These are phyloP conservation scores for Eragrostis curvula DNA, from an alignment of 176 grass and related monocot species.

Conservation along the genomic window DNA sequence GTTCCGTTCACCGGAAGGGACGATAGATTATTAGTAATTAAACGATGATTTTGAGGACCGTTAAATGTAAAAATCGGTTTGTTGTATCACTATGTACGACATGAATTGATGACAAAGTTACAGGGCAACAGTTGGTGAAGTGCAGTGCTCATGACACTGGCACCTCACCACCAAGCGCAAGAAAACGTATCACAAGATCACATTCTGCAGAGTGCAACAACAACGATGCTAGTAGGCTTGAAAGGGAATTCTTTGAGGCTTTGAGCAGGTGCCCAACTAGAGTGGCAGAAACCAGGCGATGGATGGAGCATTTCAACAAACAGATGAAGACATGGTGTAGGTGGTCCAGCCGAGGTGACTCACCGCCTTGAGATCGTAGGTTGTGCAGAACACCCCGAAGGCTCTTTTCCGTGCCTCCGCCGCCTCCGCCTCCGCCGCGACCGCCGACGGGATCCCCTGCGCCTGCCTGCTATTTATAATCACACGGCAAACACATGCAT, in stretches of 20 bases:
- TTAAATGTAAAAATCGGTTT: background rate
- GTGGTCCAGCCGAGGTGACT: background rate
- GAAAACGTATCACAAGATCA: conserved; percentile 9
- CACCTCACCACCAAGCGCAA: background rate
- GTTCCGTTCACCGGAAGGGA: conserved; percentile 17
- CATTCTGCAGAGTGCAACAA: background rate
- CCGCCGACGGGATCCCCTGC: conserved; percentile 16
- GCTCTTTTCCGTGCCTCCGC: conserved; percentile 52
- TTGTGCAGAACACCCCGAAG: conserved; percentile 91
- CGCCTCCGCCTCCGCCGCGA: conserved; percentile 50
- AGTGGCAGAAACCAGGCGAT: too few species aligned
- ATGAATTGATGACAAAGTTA: background rate
- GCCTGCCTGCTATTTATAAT: background rate
- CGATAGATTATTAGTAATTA: background rate
- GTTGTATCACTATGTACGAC: background rate
- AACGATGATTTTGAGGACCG: background rate
- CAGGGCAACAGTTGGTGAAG: background rate
- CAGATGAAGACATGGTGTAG: conserved; percentile 6
- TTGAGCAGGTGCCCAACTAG: too few species aligned
- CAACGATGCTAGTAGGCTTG: background rate
- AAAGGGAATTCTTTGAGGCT: background rate
- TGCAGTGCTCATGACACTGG: conserved; percentile 1
- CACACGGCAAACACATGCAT: background rate
- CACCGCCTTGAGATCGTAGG: conserved; percentile 87
- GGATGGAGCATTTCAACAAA: conserved; percentile 36